Conservation (phyloP, 495 filamentous ascomycete genomes). For the Hyaloscypha variabilis region DNA sequence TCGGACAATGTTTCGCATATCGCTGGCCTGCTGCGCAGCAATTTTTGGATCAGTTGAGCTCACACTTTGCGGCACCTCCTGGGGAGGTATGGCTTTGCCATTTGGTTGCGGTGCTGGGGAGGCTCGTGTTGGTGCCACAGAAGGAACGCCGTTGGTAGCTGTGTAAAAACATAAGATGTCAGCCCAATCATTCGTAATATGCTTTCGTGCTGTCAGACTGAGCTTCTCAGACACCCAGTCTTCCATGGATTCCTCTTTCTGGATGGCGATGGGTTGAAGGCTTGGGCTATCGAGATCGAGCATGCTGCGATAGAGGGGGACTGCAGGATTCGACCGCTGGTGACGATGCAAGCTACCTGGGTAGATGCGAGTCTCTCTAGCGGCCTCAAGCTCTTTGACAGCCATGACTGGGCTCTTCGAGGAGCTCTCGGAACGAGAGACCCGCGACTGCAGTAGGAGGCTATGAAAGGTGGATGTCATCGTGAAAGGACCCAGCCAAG, state of each 20-base stretch:
- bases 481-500: background rate
- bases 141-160: constrained; percentile 35
- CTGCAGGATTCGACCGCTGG: constrained; percentile 15
- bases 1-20: constrained; percentile 96
- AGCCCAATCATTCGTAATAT: constrained; percentile 30
- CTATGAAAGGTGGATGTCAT: constrained; percentile 22
- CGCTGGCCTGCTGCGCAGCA: constrained; percentile 71
- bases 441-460: constrained; percentile 16
- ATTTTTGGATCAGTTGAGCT: constrained; percentile 79
- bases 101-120: constrained; percentile 33
- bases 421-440: constrained; percentile 19
- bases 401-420: constrained; percentile 10
- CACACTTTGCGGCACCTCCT: constrained; percentile 34
- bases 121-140: constrained; percentile 29
- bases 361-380: background rate
- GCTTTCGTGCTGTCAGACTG: constrained; percentile 22
- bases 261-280: constrained; percentile 40
- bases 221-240: constrained; percentile 22
- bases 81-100: constrained; percentile 28
- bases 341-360: constrained; percentile 27
- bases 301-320: constrained; percentile 49
- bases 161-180: constrained; percentile 34
- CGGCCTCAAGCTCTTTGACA: constrained; percentile 1
- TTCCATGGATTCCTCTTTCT: constrained; percentile 24
- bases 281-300: constrained; percentile 47